Evolutionary conservation across 306 rosid genomes (phyloP), one percentile per base, ranked within the genome.

Genomic region (Ceratonia siliqua): DNA sequence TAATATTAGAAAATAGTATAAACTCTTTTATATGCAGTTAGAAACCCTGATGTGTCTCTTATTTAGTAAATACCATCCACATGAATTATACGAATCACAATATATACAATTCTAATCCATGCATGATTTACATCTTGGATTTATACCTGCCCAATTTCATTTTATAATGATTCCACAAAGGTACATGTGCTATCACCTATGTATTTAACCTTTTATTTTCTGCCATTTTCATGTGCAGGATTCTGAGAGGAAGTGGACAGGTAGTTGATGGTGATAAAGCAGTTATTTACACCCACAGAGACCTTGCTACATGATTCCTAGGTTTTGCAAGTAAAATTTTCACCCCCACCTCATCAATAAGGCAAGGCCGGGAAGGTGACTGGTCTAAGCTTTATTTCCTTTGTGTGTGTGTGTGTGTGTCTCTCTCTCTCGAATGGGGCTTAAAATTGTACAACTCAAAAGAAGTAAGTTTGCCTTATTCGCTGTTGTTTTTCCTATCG

Each of bases 241-340:
- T 94, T 82, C 93, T 94, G 8, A 87, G 85, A 82, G 99, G 99
- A 68, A 87, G 74, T 68, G 97, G 99, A 73, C 97, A 94, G 68
- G 82, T 89, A 25, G 97, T 94, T 63, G 85, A 85, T 65, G 99
- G 99, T 38, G 99, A 94, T 72, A 90, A 83, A 83, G 83, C 74
- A 38, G 20, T 92, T 32, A 84, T 33, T 32, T 94, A 92, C 83
- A 90, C 90, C 20, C 96, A 90, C 81, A 90, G 50, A 87, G 87
- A 89, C 72, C 87, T 94, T 73, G 65, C 86, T 56, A 36, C 74
- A 81, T 82, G 85, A 94, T 69, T 61, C 79, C 64, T 77, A 38
- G 72, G 17, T 54, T 38, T 43, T 33, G 42, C 41, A 41, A 4
- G 5, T n/a, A 48, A 74, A 48, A 59, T 42, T 17, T 57, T 53